A percentile compares a stretch with the other conserved stretches of the same genome.
phyloP scores from a whole-genome alignment of 2,329 filamentous ascomycete species.

The Daldinia eschscholtzii region DNA sequence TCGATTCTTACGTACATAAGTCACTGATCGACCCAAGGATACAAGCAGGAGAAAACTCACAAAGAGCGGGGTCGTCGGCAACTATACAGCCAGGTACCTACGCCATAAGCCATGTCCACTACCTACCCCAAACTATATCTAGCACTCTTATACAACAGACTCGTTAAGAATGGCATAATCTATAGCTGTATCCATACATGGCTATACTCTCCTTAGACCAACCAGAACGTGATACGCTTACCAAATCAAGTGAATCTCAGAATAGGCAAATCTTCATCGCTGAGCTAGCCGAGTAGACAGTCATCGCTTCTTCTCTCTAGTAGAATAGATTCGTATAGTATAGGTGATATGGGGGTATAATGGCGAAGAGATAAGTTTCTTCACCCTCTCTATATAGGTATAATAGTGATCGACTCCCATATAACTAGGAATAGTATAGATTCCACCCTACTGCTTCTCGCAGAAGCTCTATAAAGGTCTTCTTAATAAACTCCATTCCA shows the following conservation, averaged over 20 bases:
- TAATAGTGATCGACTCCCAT: background rate
- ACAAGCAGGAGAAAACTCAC: background rate
- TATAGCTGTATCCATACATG: background rate
- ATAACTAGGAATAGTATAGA: background rate
- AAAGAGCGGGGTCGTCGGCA: background rate
- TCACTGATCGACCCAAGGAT: background rate
- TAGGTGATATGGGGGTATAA: background rate
- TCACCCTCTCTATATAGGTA: background rate
- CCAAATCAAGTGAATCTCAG: background rate
- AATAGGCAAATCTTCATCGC: background rate
- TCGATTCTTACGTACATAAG: background rate
- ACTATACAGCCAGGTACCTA: background rate
- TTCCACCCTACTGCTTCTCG: background rate
- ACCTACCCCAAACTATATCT: background rate
- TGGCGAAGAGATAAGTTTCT: background rate
- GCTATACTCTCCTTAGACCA: background rate
- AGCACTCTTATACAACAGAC: background rate
- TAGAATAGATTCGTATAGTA: background rate
- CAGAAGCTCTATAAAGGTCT: background rate
- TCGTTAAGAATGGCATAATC: background rate
- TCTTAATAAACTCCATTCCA: background rate
- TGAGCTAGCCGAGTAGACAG: background rate
- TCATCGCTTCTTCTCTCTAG: background rate
- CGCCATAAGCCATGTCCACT: background rate
- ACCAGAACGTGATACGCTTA: background rate